These are phyloP conservation scores for Jamesozyma jinghongensis DNA, from an alignment of 805 yeast genomes.

Conservation along the genomic window DNA sequence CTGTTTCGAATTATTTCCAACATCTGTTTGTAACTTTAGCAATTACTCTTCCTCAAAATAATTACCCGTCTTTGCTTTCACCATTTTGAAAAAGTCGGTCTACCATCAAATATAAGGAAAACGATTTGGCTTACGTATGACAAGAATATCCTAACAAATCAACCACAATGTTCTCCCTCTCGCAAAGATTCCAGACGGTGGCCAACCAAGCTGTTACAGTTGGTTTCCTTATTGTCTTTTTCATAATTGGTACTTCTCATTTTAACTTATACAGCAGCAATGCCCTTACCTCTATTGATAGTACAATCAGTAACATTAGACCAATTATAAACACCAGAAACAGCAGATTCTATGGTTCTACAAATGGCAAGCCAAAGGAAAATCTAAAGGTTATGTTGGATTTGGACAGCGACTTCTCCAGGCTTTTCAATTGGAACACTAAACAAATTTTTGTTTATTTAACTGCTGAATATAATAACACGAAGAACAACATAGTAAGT, in stretches of 20 bases:
- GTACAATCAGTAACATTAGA: slow-evolving; percentile 31
- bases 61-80: neutral
- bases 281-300: slow-evolving; percentile 35
- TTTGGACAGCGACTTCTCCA: slow-evolving; percentile 61
- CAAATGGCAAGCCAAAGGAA: slow-evolving; percentile 60
- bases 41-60: neutral
- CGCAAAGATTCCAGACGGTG: slow-evolving; percentile 41
- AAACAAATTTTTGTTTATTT: slow-evolving; percentile 90
- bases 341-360: slow-evolving; percentile 61
- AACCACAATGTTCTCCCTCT: slow-evolving; percentile 33
- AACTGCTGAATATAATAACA: slow-evolving; percentile 68
- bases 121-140: no score
- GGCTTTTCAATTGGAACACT: slow-evolving; percentile 92
- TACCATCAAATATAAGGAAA: no score
- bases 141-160: no score
- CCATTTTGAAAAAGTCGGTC: neutral
- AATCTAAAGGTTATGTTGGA: slow-evolving; percentile 66
- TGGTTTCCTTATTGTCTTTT: slow-evolving; percentile 37
- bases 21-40: no score
- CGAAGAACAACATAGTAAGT: slow-evolving; percentile 37
- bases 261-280: slow-evolving; percentile 39
- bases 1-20: no score
- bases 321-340: slow-evolving; percentile 39
- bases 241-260: slow-evolving; percentile 41
- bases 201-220: slow-evolving; percentile 48